Conservation (phyloP, 805 yeast species). For the Kazachstania psychrophila region DNA sequence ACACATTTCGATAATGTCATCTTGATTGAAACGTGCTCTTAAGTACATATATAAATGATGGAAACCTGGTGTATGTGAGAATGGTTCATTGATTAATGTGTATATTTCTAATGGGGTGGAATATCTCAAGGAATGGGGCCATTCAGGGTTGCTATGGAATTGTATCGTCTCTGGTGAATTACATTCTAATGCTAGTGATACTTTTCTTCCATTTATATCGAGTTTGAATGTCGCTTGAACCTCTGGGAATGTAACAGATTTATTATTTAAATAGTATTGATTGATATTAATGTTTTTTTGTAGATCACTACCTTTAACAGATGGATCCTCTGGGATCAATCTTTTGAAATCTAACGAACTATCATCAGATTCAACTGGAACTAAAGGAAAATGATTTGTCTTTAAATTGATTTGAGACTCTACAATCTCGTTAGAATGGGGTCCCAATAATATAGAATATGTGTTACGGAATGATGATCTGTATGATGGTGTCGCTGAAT, state of each 20-base stretch:
- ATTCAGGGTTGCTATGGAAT: conserved; percentile 18
- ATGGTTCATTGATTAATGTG: conserved; percentile 63
- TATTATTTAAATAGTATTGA: conserved; percentile 57
- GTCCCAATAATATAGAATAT: conserved; percentile 24
- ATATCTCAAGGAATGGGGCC: conserved; percentile 32
- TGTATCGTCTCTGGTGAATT: conserved; percentile 15
- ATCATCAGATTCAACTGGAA: conserved; percentile 17
- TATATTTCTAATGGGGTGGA: conserved; percentile 74
- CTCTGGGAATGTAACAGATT: conserved; percentile 47
- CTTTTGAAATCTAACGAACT: conserved; percentile 19
- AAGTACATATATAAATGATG: conserved; percentile 72
- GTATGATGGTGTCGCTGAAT: conserved; percentile 12
- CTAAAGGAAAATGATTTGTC: conserved; percentile 25
- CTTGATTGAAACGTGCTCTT: conserved; percentile 56
- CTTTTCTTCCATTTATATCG: conserved; percentile 2
- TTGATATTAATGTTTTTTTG: conserved; percentile 34
- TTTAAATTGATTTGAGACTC: conserved; percentile 21
- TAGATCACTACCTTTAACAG: conserved; percentile 7
- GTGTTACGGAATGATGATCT: conserved; percentile 17
- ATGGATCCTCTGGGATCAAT: conserved; percentile 11
- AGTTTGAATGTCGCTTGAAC: conserved; percentile 30
- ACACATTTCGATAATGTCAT: conserved; percentile 71
- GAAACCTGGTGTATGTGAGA: conserved; percentile 84
- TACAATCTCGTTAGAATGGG: conserved; percentile 19
- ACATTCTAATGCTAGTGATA: conserved; percentile 23